Conservation (phyloP, 177 flowering plant species). For the Vitis hybrid region DNA sequence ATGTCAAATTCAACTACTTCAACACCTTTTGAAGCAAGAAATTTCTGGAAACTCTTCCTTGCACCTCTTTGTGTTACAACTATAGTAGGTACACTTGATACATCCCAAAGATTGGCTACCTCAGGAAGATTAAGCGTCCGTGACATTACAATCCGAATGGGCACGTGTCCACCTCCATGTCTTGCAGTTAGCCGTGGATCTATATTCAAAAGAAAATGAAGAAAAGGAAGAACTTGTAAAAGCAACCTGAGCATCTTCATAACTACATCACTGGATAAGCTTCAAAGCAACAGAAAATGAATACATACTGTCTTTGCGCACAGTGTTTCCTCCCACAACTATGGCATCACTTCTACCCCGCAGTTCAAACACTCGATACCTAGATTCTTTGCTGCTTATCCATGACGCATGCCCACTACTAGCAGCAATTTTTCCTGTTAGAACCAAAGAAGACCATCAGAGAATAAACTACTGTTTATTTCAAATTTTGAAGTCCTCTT, state of each 20-base stretch:
- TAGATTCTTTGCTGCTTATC: conserved; percentile 88
- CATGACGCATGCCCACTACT: conserved; percentile 95
- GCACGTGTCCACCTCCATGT: conserved; percentile 90
- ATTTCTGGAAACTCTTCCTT: conserved; percentile 76
- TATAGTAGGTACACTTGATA: conserved; percentile 77
- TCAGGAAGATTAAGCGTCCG: conserved; percentile 92
- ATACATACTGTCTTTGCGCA: conserved; percentile 80
- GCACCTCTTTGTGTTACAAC: conserved; percentile 97
- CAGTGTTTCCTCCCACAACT: conserved; percentile 96
- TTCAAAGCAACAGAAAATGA: background rate
- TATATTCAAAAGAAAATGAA: conserved; percentile 26
- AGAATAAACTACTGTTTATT: background rate
- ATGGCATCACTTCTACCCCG: conserved; percentile 95
- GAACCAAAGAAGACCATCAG: conserved; percentile 8
- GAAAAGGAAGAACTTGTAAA: background rate
- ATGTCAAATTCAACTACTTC: conserved; percentile 97
- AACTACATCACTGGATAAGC: conserved; percentile 5
- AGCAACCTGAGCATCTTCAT: conserved; percentile 1
- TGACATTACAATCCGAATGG: conserved; percentile 83
- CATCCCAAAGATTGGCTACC: conserved; percentile 87
- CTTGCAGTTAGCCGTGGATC: conserved; percentile 94
- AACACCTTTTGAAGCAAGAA: conserved; percentile 93
- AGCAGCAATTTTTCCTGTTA: conserved; percentile 89
- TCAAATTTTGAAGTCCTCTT: background rate
- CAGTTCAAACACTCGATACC: conserved; percentile 74